Base-by-base conservation (phyloP, 106 monocot genomes). In the Hemerocallis citrina region DNA sequence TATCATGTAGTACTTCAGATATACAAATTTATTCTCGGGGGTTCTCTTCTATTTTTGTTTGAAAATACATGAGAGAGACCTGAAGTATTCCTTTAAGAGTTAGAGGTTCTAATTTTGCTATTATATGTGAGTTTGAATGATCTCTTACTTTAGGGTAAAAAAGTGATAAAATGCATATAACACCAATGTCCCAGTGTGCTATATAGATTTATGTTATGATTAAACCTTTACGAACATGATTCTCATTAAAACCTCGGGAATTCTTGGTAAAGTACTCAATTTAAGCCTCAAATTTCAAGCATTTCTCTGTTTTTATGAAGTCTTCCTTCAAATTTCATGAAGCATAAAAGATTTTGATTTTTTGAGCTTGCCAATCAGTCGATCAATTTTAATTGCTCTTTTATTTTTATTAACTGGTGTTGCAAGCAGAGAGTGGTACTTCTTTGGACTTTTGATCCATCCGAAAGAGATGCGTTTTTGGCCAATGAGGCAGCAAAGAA, bases 391-490 rank as follows among this genome's bases (percentile, higher is more conserved):
- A 17, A 2, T 22, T 60, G 40, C 3, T 11, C 27, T 40, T 34
- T 0, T 4, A 32, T n/a, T 32, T 5, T 32, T 54, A 23, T 32
- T 12, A 32, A 54, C 16, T 17, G 54, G n/a, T 49, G 22, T 5
- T 40, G 22, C 8, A 39, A 14, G 23, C 73, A 93, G 89, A 89
- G 71, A 50, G 35, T 42, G 15, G 82, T 93, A 50, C 66, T 79
- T 35, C 65, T 80, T n/a, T 93, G 93, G 93, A 80, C 82, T 6
- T 68, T 85, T 57, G 80, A 77, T 34, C 77, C 89, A 2, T 59
- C 74, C 5, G 93, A 93, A 71, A 75, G 89, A 45, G 93, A 93
- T 47, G 85, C 93, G 0, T 29, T 64, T 63, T 67, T 93, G 34
- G 93, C 82, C 2, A 76, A 83, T 29, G 89, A 83, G 66, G 82